Percentiles rank a stretch among this genome's conserved stretches.
Evolutionary conservation across 1,284 basidiomycete genomes (phyloP).

Genomic region (Cerioporus squamosus): DNA sequence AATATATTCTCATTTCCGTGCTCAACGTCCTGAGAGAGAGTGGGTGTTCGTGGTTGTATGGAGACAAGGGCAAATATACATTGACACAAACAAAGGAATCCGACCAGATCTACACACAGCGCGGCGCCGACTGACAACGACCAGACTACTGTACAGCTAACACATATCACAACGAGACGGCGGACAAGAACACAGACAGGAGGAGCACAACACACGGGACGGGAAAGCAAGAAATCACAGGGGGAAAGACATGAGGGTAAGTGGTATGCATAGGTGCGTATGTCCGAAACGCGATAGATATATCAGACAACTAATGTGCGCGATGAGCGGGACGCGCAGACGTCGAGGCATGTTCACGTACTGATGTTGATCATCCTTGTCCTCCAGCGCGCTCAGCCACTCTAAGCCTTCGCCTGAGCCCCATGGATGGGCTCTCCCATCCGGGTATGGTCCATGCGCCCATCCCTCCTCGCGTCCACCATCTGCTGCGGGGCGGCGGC

Average conservation of each 20-base stretch:
- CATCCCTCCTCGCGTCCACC: slow-evolving; percentile 25
- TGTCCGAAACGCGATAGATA: neutral
- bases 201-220: slow-evolving; percentile 7
- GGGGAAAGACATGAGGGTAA: neutral
- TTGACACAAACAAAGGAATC: neutral
- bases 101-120: slow-evolving; percentile 1
- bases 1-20: neutral
- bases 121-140: neutral
- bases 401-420: slow-evolving; percentile 22
- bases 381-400: slow-evolving; percentile 8
- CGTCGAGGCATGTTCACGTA: slow-evolving; percentile 9
- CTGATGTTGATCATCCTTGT: neutral
- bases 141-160: slow-evolving; percentile 8
- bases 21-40: too few relatives aligned
- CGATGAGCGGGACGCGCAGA: slow-evolving; percentile 9
- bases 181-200: too few relatives aligned
- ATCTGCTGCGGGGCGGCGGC: slow-evolving; percentile 19
- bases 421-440: slow-evolving; percentile 26
- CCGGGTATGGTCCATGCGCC: slow-evolving; percentile 25
- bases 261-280: neutral
- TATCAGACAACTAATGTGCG: neutral
- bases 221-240: slow-evolving; percentile 8
- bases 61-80: neutral
- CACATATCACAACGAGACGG: slow-evolving; percentile 6
- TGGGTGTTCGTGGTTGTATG: neutral